Percentiles rank a stretch among this genome's conserved stretches.
phyloP scores from a whole-genome alignment of 148 eudicot species.

The Spergularia bocconei region DNA sequence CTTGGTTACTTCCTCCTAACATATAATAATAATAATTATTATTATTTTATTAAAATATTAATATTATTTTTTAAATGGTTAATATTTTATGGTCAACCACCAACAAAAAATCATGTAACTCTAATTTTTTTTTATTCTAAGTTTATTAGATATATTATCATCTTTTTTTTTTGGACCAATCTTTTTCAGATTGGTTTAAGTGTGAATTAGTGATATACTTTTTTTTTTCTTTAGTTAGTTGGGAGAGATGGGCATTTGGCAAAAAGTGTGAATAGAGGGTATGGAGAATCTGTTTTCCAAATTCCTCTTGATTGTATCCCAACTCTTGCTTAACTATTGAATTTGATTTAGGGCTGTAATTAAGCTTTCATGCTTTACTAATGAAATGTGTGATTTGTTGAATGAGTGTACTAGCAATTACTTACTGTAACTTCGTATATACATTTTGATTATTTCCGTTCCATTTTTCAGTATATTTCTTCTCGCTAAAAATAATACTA shows the following conservation, averaged over 20 bases:
- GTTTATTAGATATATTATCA: conserved; percentile 15
- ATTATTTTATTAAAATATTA: no score
- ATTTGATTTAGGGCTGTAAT: conserved; percentile 17
- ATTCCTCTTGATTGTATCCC: conserved; percentile 13
- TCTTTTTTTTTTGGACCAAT: conserved; percentile 1
- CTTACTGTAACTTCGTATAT: no score
- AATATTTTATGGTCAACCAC: conserved; percentile 7
- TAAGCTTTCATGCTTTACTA: background rate
- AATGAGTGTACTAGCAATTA: no score
- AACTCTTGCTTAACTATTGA: conserved; percentile 15
- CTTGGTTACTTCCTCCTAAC: conserved; percentile 43
- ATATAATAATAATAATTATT: no score
- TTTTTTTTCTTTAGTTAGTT: conserved; percentile 9
- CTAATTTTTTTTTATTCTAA: conserved; percentile 1
- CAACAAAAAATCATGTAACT: conserved; percentile 12
- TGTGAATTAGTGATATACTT: conserved; percentile 16
- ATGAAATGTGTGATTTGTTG: no score
- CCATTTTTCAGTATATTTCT: no score
- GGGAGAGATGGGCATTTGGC: conserved; percentile 23
- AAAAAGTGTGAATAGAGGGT: conserved; percentile 15
- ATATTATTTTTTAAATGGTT: background rate
- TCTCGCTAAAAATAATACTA: no score
- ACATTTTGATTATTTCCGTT: no score
- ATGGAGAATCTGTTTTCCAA: background rate
- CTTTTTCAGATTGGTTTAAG: conserved; percentile 17